phyloP scores from a whole-genome alignment of 345 rosid genomes.

The Dipteronia dyeriana region DNA sequence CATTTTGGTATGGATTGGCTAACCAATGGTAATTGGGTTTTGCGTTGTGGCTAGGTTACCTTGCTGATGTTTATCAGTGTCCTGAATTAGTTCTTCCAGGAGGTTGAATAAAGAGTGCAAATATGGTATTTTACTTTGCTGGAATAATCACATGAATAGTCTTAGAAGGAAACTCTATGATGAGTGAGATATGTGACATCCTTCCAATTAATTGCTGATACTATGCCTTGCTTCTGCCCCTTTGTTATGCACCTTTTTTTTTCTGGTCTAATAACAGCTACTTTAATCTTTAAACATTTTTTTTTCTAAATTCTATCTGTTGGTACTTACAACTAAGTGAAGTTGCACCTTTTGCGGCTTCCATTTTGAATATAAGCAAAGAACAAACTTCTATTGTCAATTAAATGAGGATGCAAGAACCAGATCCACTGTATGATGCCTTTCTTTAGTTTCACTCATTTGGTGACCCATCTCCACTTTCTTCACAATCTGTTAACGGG shows the following conservation, averaged over 20 bases:
- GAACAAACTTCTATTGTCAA: neutral
- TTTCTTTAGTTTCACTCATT: neutral
- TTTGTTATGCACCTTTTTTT: neutral
- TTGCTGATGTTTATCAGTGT: neutral
- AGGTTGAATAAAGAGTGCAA: too few species aligned
- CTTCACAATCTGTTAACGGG: neutral
- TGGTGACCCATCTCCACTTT: neutral
- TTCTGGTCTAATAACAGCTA: neutral
- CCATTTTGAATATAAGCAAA: neutral
- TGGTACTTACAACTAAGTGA: neutral
- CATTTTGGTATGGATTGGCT: neutral
- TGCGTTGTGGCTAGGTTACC: neutral
- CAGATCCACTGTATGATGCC: neutral
- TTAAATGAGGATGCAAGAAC: neutral
- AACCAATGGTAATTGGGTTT: slow-evolving; percentile 4
- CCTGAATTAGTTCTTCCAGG: neutral
- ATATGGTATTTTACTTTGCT: neutral
- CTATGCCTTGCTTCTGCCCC: neutral
- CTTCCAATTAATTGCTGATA: neutral
- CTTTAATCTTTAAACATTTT: too few species aligned
- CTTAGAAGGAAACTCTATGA: neutral
- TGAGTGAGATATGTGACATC: neutral
- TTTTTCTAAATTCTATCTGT: neutral
- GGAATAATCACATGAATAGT: neutral
- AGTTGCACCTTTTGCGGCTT: neutral